Conservation (phyloP, 2,329 filamentous ascomycete genomes). For the Phyllosticta citrichinensis region DNA sequence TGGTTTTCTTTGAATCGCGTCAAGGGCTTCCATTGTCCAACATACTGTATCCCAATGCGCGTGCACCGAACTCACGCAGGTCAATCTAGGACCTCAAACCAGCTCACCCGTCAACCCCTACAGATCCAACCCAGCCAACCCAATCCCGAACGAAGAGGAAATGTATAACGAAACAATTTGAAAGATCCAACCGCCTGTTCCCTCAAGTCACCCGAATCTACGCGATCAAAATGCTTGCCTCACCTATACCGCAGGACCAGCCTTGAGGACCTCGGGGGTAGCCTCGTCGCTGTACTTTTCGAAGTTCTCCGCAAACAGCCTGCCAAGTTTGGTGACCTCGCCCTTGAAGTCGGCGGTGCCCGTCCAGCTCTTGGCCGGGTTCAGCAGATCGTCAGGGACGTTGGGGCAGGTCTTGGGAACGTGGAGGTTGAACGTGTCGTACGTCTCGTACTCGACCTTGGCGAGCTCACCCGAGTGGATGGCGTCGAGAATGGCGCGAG, state of each 20-base stretch:
- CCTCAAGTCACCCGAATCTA: background rate
- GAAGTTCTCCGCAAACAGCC: conserved; percentile 93
- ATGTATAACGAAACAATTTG: background rate
- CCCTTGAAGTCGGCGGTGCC: conserved; percentile 70
- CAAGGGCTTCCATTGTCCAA: background rate
- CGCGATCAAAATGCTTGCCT: background rate
- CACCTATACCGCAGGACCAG: conserved; percentile 27
- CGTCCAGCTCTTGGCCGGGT: conserved; percentile 90
- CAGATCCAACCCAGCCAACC: background rate
- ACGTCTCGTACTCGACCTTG: conserved; percentile 85
- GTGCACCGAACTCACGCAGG: background rate
- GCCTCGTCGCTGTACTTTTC: conserved; percentile 86
- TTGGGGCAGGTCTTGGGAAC: conserved; percentile 87
- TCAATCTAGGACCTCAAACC: background rate
- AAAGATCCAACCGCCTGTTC: background rate
- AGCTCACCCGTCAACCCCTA: background rate
- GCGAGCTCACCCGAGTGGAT: conserved; percentile 96
- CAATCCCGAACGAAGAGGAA: background rate
- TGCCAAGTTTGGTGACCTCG: conserved; percentile 84
- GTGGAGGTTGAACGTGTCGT: conserved; percentile 91
- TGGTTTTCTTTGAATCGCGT: background rate
- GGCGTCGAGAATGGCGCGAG: conserved; percentile 92
- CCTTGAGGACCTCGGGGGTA: conserved; percentile 34
- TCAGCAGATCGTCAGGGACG: conserved; percentile 85
- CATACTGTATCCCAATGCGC: background rate